Evolutionary conservation across 2,329 filamentous ascomycete species (phyloP).

Genomic region (Scedosporium minutisporum): DNA sequence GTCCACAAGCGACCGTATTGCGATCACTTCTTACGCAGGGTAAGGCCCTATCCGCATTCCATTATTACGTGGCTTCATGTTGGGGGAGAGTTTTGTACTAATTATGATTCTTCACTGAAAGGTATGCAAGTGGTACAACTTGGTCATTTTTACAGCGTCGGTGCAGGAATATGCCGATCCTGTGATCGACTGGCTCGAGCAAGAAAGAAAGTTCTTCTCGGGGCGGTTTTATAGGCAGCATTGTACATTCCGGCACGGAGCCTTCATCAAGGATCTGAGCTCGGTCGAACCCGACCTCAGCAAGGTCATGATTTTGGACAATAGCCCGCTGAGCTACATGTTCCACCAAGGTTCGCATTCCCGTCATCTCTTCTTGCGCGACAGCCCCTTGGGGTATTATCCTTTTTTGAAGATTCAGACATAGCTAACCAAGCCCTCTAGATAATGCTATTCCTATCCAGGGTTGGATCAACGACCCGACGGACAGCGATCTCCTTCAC

Average conservation of each 20-base stretch:
- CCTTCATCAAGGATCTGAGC: conserved; percentile 96
- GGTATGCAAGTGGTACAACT: conserved; percentile 95
- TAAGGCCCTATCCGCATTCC: conserved; percentile 25
- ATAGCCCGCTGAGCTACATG: conserved; percentile 95
- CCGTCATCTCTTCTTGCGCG: background rate
- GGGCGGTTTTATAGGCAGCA: conserved; percentile 93
- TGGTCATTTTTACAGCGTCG: conserved; percentile 92
- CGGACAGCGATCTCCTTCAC: conserved; percentile 89
- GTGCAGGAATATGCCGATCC: conserved; percentile 98
- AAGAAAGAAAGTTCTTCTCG: conserved; percentile 92
- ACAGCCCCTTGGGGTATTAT: background rate
- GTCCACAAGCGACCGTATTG: conserved; percentile 96
- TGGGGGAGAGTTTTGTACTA: conserved; percentile 10
- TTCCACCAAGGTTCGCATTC: conserved; percentile 74
- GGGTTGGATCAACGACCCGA: conserved; percentile 98
- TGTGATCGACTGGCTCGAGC: conserved; percentile 96
- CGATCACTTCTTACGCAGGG: conserved; percentile 87
- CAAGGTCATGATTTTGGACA: conserved; percentile 98
- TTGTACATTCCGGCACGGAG: conserved; percentile 89
- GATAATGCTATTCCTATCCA: conserved; percentile 99
- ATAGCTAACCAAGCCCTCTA: conserved; percentile 25
- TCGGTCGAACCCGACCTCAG: conserved; percentile 94
- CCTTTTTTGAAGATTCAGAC: background rate
- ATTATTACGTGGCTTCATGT: background rate
- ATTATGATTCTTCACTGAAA: conserved; percentile 24